Evolutionary conservation across 371 early-diverging fungal species (phyloP).

Genomic region (Chytridium lagenaria): DNA sequence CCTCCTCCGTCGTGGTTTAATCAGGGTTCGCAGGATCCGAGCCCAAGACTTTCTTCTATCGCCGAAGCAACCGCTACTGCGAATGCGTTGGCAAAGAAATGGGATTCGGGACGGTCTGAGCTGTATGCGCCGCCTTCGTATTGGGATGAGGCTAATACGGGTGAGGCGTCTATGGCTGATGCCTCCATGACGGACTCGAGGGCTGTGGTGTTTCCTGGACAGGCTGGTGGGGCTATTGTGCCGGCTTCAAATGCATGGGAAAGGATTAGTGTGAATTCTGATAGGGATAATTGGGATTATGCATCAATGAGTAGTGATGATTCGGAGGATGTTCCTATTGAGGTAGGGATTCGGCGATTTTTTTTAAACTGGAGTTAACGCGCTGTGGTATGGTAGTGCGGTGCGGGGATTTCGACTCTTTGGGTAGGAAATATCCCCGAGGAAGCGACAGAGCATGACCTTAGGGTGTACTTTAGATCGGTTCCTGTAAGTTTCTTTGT

Average conservation of each 20-base stretch:
- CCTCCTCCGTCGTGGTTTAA: background rate
- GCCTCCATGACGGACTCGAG: background rate
- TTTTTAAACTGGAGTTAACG: background rate
- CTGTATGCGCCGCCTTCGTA: background rate
- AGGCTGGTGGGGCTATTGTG: background rate
- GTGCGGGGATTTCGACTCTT: constrained; percentile 15
- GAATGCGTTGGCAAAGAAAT: background rate
- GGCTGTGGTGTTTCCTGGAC: background rate
- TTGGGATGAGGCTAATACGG: background rate
- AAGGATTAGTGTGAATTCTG: background rate
- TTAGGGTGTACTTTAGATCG: constrained; percentile 24
- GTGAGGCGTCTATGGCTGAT: background rate
- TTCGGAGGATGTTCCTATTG: constrained; percentile 9
- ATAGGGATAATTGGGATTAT: constrained; percentile 13
- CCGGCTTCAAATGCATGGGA: background rate
- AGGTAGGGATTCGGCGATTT: background rate
- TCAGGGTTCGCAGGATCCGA: background rate
- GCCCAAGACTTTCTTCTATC: background rate
- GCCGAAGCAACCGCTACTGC: background rate
- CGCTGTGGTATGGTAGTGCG: background rate
- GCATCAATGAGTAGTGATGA: constrained; percentile 19
- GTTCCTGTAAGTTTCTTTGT: constrained; percentile 24
- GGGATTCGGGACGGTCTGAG: background rate
- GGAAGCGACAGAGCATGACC: constrained; percentile 35
- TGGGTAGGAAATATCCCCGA: constrained; percentile 43